Base-by-base conservation (phyloP, 192 early-diverging fungal genomes). In the Entomortierella lignicola region DNA sequence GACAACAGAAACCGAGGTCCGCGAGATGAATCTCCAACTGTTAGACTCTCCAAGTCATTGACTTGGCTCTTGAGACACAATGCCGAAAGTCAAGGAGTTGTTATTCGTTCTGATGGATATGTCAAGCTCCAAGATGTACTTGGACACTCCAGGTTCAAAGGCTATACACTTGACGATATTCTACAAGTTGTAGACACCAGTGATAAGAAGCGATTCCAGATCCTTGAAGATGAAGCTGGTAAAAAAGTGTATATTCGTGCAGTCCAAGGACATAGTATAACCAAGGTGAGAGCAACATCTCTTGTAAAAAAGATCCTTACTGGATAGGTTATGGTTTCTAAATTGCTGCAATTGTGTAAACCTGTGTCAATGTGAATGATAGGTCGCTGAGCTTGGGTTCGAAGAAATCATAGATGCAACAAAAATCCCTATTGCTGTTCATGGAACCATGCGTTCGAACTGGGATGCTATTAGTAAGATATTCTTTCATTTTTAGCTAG, bases 11-110 rank as follows among this genome's bases (percentile, higher is more conserved):
- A 47, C 54, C 32, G 66, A 32, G 52, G 57, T 1, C 63, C 55
- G 8, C 29, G 68, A 52, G 34, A 26, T 17, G 79, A 84, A 12
- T 64, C 58, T 20, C 82, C 67, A 11, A 51, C 12, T 1, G 82
- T 89, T 27, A 82, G 73, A 59, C 64, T 92, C 17, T 95, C 94
- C 34, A 97, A 97, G 73, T 67, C 86, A 4, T 77, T 98, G 13
- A 91, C 94, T 0, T 94, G 93, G 83, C 44, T 97, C 8, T 88
- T 98, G 29, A 90, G 96, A 29, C 97, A 98, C 66, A 91, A 90
- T 26, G 95, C 96, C 10, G 84, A 69, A 26, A 89, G 94, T 59
- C 92, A 94, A 30, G 92, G 92, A 4, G 65, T 98, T 34, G 60
- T 74, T 8, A 90, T 98, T 31, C 82, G 90, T 12, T 55, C 82